Conservation (phyloP, 2,329 filamentous ascomycete species). For the Xylariales sp. region DNA sequence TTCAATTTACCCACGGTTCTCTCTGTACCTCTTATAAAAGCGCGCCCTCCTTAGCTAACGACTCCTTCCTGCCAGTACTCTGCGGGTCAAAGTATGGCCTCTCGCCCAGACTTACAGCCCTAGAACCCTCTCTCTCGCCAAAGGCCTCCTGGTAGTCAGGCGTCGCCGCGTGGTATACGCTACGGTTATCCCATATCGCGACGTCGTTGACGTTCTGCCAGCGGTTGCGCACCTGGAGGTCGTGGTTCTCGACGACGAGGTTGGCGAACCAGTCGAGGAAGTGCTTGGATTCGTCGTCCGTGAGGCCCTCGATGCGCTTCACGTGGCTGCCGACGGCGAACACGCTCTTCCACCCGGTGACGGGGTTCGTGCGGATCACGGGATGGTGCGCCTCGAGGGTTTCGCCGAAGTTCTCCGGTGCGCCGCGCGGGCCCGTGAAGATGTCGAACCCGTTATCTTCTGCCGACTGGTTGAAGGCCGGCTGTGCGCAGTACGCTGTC, state of each 20-base stretch:
- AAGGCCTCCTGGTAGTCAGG: constrained; percentile 61
- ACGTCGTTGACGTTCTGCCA: constrained; percentile 52
- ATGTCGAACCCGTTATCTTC: constrained; percentile 56
- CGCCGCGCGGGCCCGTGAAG: constrained; percentile 60
- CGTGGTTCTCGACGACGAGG: constrained; percentile 48
- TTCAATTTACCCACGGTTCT: neutral
- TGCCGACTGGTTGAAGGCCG: constrained; percentile 55
- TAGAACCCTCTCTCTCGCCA: constrained; percentile 58
- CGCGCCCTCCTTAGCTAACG: constrained; percentile 46
- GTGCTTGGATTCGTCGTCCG: constrained; percentile 39
- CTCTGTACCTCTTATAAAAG: constrained; percentile 35
- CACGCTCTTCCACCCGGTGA: constrained; percentile 70
- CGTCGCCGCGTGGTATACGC: constrained; percentile 65
- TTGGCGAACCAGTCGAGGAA: constrained; percentile 46
- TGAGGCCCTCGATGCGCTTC: constrained; percentile 44
- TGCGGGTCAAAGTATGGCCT: constrained; percentile 61
- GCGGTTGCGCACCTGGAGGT: constrained; percentile 48
- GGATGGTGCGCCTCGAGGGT: constrained; percentile 64
- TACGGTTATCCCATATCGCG: constrained; percentile 69
- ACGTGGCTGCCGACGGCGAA: constrained; percentile 49
- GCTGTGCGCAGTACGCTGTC: constrained; percentile 58
- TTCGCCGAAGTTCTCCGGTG: constrained; percentile 65
- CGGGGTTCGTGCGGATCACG: constrained; percentile 70
- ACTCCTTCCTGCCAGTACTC: constrained; percentile 58
- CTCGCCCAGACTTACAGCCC: constrained; percentile 63